These are phyloP conservation scores for Pyrenochaeta sp. DNA, from an alignment of 2,329 filamentous ascomycete genomes.

Conservation along the genomic window DNA sequence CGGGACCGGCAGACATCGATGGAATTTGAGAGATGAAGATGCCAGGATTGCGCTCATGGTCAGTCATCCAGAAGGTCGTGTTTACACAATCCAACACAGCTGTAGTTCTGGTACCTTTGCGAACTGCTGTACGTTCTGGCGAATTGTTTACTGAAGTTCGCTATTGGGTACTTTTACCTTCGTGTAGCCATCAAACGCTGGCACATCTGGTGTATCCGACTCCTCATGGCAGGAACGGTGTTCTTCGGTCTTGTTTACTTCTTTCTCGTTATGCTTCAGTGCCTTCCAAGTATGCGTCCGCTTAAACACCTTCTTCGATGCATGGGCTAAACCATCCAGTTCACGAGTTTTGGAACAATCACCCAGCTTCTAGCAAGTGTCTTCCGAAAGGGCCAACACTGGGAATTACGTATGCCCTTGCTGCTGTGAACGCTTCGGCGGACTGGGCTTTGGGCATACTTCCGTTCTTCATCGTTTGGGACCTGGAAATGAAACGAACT, in stretches of 20 bases:
- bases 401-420: slow-evolving; percentile 55
- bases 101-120: slow-evolving; percentile 62
- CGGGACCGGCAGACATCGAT: slow-evolving; percentile 49
- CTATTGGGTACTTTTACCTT: slow-evolving; percentile 62
- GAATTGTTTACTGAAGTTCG: slow-evolving; percentile 58
- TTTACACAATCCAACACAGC: background rate
- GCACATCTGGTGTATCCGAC: slow-evolving; percentile 57
- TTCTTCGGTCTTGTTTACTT: slow-evolving; percentile 58
- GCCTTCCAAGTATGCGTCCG: slow-evolving; percentile 49
- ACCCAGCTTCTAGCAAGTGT: slow-evolving; percentile 51
- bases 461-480: slow-evolving; percentile 61
- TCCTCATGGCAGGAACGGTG: slow-evolving; percentile 56
- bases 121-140: slow-evolving; percentile 62
- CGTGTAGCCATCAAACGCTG: slow-evolving; percentile 56
- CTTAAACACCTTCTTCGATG: background rate
- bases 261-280: slow-evolving; percentile 62
- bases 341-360: slow-evolving; percentile 59
- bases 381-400: slow-evolving; percentile 57
- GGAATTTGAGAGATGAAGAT: slow-evolving; percentile 40
- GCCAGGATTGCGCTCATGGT: slow-evolving; percentile 41
- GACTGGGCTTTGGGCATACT: slow-evolving; percentile 45
- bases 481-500: slow-evolving; percentile 61
- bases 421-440: slow-evolving; percentile 36
- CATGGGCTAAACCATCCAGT: slow-evolving; percentile 30
- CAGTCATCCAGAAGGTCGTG: background rate